Conservation (phyloP, 257 asterid genomes). For the Nicotiana obtusifolia region DNA sequence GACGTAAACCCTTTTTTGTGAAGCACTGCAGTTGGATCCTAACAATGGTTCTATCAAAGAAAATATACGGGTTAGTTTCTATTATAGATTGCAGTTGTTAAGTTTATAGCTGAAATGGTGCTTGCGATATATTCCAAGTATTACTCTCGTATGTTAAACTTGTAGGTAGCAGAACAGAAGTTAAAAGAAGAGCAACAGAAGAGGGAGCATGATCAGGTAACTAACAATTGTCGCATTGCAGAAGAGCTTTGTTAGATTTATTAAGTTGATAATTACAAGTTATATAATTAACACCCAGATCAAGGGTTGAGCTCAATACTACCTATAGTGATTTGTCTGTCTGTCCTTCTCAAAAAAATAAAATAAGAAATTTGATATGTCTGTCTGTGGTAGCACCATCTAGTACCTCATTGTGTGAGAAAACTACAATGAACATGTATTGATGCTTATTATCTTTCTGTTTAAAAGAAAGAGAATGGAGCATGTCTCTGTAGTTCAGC, state of each 20-base stretch:
- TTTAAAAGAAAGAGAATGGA: neutral
- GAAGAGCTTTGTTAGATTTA: neutral
- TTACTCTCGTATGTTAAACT: neutral
- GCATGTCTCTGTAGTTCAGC: neutral
- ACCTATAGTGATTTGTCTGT: neutral
- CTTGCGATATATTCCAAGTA: neutral
- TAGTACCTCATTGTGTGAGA: neutral
- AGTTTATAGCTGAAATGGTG: slow-evolving; percentile 8
- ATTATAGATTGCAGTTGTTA: slow-evolving; percentile 6
- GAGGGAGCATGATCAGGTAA: slow-evolving; percentile 52
- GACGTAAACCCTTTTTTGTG: slow-evolving; percentile 16
- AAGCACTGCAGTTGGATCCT: slow-evolving; percentile 86
- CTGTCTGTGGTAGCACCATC: neutral
- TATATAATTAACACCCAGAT: neutral
- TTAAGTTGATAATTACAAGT: neutral
- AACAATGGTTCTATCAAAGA: slow-evolving; percentile 57
- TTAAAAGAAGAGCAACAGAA: slow-evolving; percentile 53
- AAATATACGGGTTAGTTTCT: slow-evolving; percentile 67
- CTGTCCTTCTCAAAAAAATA: neutral
- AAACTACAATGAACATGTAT: neutral
- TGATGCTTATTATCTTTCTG: neutral
- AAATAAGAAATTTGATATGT: neutral
- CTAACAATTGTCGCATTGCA: neutral
- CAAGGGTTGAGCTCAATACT: neutral
- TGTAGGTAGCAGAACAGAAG: slow-evolving; percentile 71